Percentiles rank a stretch among this genome's conserved stretches.
Conservation (phyloP, 164 flowering plant species). For the Macadamia tetraphylla region DNA sequence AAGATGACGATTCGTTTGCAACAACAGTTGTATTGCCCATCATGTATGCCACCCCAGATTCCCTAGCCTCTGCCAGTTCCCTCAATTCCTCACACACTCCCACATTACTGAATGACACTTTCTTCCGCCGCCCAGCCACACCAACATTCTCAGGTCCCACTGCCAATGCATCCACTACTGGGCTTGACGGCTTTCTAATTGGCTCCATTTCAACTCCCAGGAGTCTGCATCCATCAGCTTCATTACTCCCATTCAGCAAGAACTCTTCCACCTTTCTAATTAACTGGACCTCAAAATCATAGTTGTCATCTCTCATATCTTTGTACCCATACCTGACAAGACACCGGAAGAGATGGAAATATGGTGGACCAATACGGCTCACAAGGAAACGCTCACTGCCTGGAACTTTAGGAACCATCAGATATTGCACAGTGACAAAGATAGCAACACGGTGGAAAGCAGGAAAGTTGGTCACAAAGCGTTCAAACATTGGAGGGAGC, state of each 20-base stretch:
- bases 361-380: conserved; percentile 38
- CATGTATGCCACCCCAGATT: conserved; percentile 55
- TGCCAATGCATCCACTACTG: conserved; percentile 7
- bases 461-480: conserved; percentile 50
- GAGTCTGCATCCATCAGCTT: background rate
- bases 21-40: conserved; percentile 44
- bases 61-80: conserved; percentile 38
- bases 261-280: conserved; percentile 33
- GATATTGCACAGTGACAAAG: conserved; percentile 31
- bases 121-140: conserved; percentile 17
- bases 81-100: conserved; percentile 28
- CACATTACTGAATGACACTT: conserved; percentile 18
- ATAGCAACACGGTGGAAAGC: conserved; percentile 48
- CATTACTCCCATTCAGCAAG: conserved; percentile 16
- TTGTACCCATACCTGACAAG: conserved; percentile 40
- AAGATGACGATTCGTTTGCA: conserved; percentile 38
- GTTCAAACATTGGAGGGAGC: conserved; percentile 48
- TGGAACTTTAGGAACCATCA: conserved; percentile 37
- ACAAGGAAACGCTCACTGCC: conserved; percentile 30
- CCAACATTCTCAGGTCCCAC: background rate
- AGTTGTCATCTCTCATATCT: conserved; percentile 28
- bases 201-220: conserved; percentile 2
- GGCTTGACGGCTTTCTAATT: conserved; percentile 8
- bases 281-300: conserved; percentile 34
- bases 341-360: conserved; percentile 28